phyloP scores from a whole-genome alignment of 2,329 filamentous ascomycete species.

The Tolypocladium album region DNA sequence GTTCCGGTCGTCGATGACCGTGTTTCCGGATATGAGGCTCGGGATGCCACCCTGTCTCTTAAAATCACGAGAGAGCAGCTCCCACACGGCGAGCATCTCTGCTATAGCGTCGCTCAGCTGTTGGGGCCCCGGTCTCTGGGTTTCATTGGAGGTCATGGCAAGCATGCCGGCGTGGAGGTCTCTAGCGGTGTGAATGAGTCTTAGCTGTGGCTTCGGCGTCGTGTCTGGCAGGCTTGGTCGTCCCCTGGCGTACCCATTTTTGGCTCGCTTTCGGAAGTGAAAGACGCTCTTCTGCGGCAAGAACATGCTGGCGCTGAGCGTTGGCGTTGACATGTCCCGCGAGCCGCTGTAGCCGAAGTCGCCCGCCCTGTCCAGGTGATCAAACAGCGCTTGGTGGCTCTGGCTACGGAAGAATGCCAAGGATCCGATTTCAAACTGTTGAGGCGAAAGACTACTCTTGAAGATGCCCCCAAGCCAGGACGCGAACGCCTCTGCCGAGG shows the following conservation, averaged over 20 bases:
- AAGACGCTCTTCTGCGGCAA: constrained; percentile 37
- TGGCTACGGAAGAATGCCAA: constrained; percentile 37
- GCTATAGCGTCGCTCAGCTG: constrained; percentile 11
- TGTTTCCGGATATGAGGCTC: constrained; percentile 24
- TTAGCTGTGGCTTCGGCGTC: constrained; percentile 13
- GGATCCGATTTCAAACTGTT: constrained; percentile 44
- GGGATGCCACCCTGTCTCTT: constrained; percentile 22
- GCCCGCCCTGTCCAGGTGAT: constrained; percentile 35
- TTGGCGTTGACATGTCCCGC: constrained; percentile 39
- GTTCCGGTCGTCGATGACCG: constrained; percentile 27
- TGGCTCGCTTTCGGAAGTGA: constrained; percentile 31
- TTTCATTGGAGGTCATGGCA: not conserved
- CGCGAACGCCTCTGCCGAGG: constrained; percentile 17
- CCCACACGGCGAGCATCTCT: constrained; percentile 24
- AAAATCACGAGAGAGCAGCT: constrained; percentile 25
- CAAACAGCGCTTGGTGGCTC: constrained; percentile 35
- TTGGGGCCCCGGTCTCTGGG: not conserved
- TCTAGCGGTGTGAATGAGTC: not conserved
- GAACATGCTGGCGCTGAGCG: constrained; percentile 43
- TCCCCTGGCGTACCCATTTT: constrained; percentile 5
- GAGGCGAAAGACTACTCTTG: constrained; percentile 38
- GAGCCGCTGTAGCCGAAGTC: constrained; percentile 37
- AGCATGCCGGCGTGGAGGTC: not conserved
- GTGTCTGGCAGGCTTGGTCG: constrained; percentile 12
- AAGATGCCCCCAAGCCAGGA: constrained; percentile 28